Evolutionary conservation across 805 yeast species (phyloP), one percentile per base, ranked within the genome.

Genomic region (Cyberlindnera bimundalis): DNA sequence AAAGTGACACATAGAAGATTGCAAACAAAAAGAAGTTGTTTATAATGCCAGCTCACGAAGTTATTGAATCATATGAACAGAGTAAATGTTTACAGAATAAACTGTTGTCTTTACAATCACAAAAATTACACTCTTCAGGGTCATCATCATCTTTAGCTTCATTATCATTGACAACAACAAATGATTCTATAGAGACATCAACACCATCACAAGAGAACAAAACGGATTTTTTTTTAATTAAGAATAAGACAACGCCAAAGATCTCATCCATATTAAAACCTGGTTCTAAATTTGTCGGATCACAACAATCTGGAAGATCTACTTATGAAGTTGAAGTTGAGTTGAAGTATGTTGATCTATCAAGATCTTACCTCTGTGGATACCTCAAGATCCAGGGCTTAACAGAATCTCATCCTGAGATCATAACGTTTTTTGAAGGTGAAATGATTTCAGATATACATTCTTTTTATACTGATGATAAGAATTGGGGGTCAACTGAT

Each of bases 401-500:
- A 29, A 83, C 91, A 0, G 76, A 71, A 38, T 67, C 76, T 20
- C 73, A 80, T 51, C 87, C 89, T 2, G 78, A 79, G 51, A 81
- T 84, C 45, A 73, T 81, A n/a, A 84, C 93, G 1, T 83, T 76
- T 56, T 84, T 84, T 64, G 80, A 76, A 51, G 82, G 80, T 5
- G 86, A 81, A 51, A 75, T 80, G 32, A 69, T 80, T 1, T 77
- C 80, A 48, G 74, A 65, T 55, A 70, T 42, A 29, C 70, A 72
- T 51, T 69, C 79, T 10, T 81, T 81, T 50, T 45, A 46, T 21
- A 51, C 55, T 3, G 46, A 48, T n/a, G 49, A 50, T 26, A 39
- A 37, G 13, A 12, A 43, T 5, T 85, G 91, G 79, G 82, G 78
- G 11, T 62, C 86, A 41, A 52, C 74, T 53, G 73, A 79, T 65